Base-by-base conservation (phyloP, 805 yeast genomes). In the Candida nemodendra region DNA sequence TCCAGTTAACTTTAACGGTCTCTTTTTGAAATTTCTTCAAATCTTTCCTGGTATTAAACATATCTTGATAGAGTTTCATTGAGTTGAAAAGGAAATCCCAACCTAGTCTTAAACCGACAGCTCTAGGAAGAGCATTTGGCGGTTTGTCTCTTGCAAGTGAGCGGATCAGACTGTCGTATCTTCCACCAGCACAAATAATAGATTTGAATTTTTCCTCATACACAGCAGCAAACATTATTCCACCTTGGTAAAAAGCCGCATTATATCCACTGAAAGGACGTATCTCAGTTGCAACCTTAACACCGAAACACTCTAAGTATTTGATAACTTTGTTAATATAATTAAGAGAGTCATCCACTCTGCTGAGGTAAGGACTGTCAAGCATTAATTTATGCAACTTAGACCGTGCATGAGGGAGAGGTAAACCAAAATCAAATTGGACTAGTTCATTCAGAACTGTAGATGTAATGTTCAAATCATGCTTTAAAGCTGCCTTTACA, bases 101-200 rank as follows among this genome's bases (percentile, higher is more conserved):
- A 0, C 93, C 86, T 39, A 93, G 61, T 44, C 87, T 82, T 54
- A 93, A 83, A 0, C 99, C 98, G 29, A 90, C 97, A 1, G 89
- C 95, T 36, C 72, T 70, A 15, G 74, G 69, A 34, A 73, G 50
- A 4, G 53, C 42, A 5, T 46, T 39, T 1, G 58, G 46, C 9
- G 57, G 44, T 34, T 60, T 63, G 30, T 62, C 57, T 47, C 85
- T 79, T 0, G 91, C 76, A 42, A 88, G 71, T 13, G 80, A 71
- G 3, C 77, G 67, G 11, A 89, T 76, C 47, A 93, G 68, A 15
- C 70, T 67, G 53, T 91, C 98, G 56, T 89, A 93, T 38, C 99
- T 69, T 2, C 99, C 99, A 30, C 99, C 99, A 0, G 93, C 91
- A 12, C 93, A 93, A 27, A 93, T 66, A 22, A 82, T 69, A 5